Conservation (phyloP, 2,329 filamentous ascomycete species). For the Paraphaeosphaeria minitans region DNA sequence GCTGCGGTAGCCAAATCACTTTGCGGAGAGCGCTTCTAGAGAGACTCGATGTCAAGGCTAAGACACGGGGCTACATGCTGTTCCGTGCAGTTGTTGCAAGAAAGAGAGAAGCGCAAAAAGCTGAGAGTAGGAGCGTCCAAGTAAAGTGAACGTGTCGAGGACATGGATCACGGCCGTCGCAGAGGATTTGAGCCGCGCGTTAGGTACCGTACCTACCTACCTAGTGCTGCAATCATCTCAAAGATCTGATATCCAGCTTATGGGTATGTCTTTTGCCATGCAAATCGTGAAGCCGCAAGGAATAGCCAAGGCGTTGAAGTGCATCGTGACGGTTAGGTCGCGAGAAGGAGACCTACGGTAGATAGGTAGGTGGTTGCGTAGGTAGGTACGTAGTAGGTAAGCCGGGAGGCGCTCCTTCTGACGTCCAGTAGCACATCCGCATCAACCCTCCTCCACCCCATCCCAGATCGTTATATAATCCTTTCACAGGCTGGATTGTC, state of each 20-base stretch:
- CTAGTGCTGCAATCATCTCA: neutral
- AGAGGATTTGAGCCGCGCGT: no score
- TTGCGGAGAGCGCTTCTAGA: neutral
- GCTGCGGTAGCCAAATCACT: conserved; percentile 8
- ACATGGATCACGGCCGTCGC: neutral
- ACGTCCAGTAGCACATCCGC: neutral
- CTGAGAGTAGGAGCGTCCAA: neutral
- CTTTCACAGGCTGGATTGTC: no score
- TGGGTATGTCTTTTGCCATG: neutral
- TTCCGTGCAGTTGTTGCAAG: neutral
- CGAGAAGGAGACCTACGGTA: neutral
- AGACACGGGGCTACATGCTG: neutral
- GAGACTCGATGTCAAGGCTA: neutral
- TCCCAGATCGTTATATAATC: neutral
- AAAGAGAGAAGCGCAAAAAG: no score
- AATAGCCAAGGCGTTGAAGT: no score
- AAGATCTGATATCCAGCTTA: neutral
- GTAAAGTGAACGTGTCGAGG: neutral
- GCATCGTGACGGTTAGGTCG: neutral
- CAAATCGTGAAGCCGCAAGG: neutral
- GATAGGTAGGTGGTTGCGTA: no score
- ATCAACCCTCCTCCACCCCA: neutral
- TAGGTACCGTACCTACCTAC: no score
- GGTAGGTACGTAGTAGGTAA: no score
- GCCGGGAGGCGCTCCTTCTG: no score